Evolutionary conservation across 2,329 filamentous ascomycete species (phyloP).

Genomic region (Phialophora verrucosa): DNA sequence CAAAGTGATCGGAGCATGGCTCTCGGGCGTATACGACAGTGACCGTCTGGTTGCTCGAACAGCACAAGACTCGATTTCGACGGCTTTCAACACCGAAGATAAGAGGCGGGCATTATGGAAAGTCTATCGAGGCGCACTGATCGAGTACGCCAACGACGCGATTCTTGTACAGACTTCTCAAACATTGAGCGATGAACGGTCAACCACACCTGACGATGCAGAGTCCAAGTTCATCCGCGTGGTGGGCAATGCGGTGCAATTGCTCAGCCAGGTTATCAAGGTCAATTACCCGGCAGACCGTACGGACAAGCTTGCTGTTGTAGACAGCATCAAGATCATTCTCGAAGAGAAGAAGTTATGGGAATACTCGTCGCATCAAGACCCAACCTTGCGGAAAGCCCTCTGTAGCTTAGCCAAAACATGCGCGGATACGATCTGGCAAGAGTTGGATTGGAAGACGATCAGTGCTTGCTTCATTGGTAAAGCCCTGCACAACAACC

Average conservation of each 20-base stretch:
- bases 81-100: constrained; percentile 78
- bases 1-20: constrained; percentile 83
- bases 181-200: constrained; percentile 87
- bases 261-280: constrained; percentile 60
- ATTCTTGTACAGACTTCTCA: constrained; percentile 76
- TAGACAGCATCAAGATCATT: constrained; percentile 47
- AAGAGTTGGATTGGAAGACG: constrained; percentile 65
- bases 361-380: constrained; percentile 62
- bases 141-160: constrained; percentile 81
- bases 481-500: constrained; percentile 73
- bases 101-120: constrained; percentile 79
- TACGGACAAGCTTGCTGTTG: constrained; percentile 39
- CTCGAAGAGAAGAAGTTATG: constrained; percentile 68
- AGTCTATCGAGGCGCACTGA: constrained; percentile 77
- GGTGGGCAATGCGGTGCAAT: constrained; percentile 62
- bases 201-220: constrained; percentile 81
- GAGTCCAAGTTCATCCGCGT: constrained; percentile 85
- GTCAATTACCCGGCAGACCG: constrained; percentile 14
- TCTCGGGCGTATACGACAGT: constrained; percentile 84
- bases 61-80: constrained; percentile 76
- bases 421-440: constrained; percentile 56
- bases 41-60: constrained; percentile 77
- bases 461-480: constrained; percentile 73
- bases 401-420: constrained; percentile 62
- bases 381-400: constrained; percentile 63